Evolutionary conservation across 495 filamentous ascomycete genomes (phyloP).

Genomic region (Lepidopterella palustris): DNA sequence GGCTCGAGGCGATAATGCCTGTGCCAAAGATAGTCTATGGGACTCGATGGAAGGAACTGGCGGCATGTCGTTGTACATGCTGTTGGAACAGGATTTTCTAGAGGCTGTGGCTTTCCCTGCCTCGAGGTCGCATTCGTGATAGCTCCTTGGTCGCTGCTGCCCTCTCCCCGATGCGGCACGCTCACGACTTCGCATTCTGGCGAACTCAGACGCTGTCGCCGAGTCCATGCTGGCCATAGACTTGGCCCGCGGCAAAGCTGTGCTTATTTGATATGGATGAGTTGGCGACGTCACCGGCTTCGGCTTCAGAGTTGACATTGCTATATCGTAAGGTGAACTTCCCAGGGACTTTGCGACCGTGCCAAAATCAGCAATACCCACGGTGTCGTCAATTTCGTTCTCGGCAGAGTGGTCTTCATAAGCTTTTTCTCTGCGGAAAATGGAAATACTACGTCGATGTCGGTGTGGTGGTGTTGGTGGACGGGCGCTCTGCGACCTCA

Average conservation of each 20-base stretch:
- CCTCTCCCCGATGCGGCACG: slow-evolving; percentile 16
- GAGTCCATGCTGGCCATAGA: slow-evolving; percentile 36
- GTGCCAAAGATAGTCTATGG: background rate
- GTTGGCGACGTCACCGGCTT: slow-evolving; percentile 10
- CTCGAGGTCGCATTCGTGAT: slow-evolving; percentile 23
- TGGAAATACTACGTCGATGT: slow-evolving; percentile 20
- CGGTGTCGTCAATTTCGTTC: slow-evolving; percentile 12
- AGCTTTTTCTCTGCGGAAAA: slow-evolving; percentile 14
- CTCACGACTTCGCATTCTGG: slow-evolving; percentile 37
- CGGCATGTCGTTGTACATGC: slow-evolving; percentile 18
- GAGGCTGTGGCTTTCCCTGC: slow-evolving; percentile 4
- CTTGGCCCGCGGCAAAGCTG: slow-evolving; percentile 19
- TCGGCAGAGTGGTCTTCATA: slow-evolving; percentile 5
- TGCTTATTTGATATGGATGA: slow-evolving; percentile 37
- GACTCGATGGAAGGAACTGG: slow-evolving; percentile 27
- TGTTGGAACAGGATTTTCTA: slow-evolving; percentile 10
- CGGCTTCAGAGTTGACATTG: slow-evolving; percentile 20
- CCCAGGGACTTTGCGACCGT: slow-evolving; percentile 37
- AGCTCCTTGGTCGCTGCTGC: slow-evolving; percentile 20
- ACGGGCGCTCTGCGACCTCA: slow-evolving; percentile 14
- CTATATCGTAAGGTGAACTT: slow-evolving; percentile 40
- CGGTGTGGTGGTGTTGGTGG: slow-evolving; percentile 16
- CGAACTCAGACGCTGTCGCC: slow-evolving; percentile 34
- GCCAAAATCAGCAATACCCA: slow-evolving; percentile 34
- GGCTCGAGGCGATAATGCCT: background rate